These are phyloP conservation scores for Plasmopara muralis DNA, from an alignment of 352 stramenopile species.

Conservation along the genomic window DNA sequence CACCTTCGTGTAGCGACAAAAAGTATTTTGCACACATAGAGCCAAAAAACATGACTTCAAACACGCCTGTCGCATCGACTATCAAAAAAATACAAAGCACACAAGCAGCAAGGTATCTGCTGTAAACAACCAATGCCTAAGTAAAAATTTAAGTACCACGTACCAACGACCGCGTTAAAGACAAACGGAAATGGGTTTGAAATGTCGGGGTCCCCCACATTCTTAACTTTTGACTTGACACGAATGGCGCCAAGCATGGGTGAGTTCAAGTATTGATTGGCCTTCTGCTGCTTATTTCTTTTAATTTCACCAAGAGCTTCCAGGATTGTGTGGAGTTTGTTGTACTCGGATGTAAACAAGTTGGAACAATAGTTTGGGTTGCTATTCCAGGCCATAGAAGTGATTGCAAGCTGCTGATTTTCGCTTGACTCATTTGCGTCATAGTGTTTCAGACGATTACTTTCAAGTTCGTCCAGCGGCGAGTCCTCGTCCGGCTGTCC, in stretches of 20 bases:
- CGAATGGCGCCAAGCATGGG: conserved; percentile 47
- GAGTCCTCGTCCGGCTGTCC: conserved; percentile 24
- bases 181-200: conserved; percentile 55
- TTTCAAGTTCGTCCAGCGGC: conserved; percentile 24
- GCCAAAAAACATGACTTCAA: conserved; percentile 64
- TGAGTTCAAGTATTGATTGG: conserved; percentile 5
- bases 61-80: conserved; percentile 38
- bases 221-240: conserved; percentile 49
- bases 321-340: conserved; percentile 19
- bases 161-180: conserved; percentile 59
- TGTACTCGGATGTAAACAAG: conserved; percentile 21
- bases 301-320: conserved; percentile 21
- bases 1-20: conserved; percentile 44
- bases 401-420: neutral
- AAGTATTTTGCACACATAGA: conserved; percentile 59
- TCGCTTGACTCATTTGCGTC: neutral
- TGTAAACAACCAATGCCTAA: neutral
- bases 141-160: neutral
- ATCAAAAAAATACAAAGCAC: neutral
- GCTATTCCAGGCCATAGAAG: conserved; percentile 16
- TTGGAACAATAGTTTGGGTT: conserved; percentile 15
- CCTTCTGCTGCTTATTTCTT: conserved; percentile 1
- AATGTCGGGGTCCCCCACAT: conserved; percentile 35
- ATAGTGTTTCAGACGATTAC: conserved; percentile 10
- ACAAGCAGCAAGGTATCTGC: conserved; percentile 1